Base-by-base conservation (phyloP, 148 eudicot species). In the Fallopia convolvulus region DNA sequence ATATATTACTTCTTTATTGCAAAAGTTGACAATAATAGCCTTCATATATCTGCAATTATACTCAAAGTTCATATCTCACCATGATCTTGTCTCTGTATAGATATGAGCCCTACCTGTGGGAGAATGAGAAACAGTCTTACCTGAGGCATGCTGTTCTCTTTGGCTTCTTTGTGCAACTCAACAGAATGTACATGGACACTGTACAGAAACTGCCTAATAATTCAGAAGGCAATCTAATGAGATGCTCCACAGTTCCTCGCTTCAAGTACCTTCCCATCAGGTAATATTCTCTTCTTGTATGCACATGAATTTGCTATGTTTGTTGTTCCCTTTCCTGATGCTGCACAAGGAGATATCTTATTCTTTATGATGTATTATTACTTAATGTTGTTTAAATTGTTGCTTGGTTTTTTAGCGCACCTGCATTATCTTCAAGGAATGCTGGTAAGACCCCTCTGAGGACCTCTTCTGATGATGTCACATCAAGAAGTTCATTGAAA, bases 231-330 rank as follows among this genome's bases (percentile, higher is more conserved):
- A 95, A 95, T 77, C 83, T 92, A 65, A 85, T 94, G 98, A 86
- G 95, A 85, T 94, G 98, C 81, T 92, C 97, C 39, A 79, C 85
- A 14, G 91, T 94, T 80, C 97, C 98, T 81, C 93, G 98, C 74
- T 94, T 94, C 83, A 94, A 90, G 77, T 94, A 92, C 84, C 97
- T 95, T 80, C 99, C 99, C 72, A 92, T 95, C 90, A 95, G 99
- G 99, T 95, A 18, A 65, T 26, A 42, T 70, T 74, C 20, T 77
- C 70, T 73, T 60, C 74, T 75, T 71, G 20, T 26, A 30, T 68
- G 32, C 30, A 32, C 70, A 14, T 32, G 70, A 65, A 32, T 65
- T 32, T 30, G 70, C 40, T 65, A 30, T 12, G 40, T 65, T 65
- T 10, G 40, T 65, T 68, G 2, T 42, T 17, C 0, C 10, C 21